A percentile compares a stretch with the other conserved stretches of the same genome.
Conservation (phyloP, 345 rosid genomes). For the Eucalyptus regnans region DNA sequence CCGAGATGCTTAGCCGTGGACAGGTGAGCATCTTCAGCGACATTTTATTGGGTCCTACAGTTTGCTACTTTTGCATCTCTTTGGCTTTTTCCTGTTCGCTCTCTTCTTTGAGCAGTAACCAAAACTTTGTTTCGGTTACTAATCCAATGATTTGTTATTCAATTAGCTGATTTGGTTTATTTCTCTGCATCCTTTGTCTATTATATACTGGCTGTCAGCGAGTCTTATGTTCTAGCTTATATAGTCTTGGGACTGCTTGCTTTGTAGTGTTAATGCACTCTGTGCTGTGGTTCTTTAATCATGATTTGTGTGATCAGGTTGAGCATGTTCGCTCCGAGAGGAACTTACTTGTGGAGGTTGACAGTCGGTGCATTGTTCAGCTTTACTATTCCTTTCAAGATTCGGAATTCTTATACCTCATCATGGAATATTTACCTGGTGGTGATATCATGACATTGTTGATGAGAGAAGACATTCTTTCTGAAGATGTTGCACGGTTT, state of each 20-base stretch:
- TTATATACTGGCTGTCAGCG: background rate
- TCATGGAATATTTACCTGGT: constrained; percentile 97
- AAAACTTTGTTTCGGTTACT: background rate
- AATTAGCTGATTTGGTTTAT: background rate
- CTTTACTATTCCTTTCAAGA: constrained; percentile 98
- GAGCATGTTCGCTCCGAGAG: constrained; percentile 99
- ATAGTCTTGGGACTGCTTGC: background rate
- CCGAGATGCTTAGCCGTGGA: constrained; percentile 99
- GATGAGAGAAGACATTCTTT: constrained; percentile 95
- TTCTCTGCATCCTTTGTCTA: background rate
- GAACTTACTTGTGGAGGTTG: constrained; percentile 95
- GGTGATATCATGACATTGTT: constrained; percentile 98
- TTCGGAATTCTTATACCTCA: constrained; percentile 84
- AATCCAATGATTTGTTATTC: background rate
- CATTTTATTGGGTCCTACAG: background rate
- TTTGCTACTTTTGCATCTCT: background rate
- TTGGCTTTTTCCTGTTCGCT: background rate
- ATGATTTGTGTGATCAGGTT: constrained; percentile 35
- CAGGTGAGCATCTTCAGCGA: constrained; percentile 34
- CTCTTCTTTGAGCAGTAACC: background rate
- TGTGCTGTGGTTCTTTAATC: background rate
- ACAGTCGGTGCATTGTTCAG: constrained; percentile 87
- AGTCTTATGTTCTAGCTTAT: background rate
- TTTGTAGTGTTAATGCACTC: background rate
- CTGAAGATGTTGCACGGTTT: constrained; percentile 88